Evolutionary conservation across 805 yeast genomes (phyloP).

Genomic region (Saccharomycopsis sp.): DNA sequence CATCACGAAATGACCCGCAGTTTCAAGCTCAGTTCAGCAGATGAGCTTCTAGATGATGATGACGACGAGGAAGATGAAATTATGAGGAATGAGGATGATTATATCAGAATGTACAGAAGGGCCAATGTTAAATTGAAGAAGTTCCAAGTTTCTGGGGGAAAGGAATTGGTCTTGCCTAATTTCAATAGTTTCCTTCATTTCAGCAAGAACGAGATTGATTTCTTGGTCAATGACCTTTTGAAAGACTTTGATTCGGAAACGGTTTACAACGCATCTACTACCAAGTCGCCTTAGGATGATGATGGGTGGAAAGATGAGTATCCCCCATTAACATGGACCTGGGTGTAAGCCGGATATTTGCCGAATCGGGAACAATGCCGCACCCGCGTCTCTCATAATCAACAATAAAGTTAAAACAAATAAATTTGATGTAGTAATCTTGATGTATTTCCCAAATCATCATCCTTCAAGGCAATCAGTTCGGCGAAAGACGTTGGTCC

Average conservation of each 20-base stretch:
- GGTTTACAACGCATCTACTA: not conserved
- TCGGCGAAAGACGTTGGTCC: too few relatives aligned
- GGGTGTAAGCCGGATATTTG: too few relatives aligned
- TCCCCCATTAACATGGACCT: too few relatives aligned
- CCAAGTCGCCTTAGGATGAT: too few relatives aligned
- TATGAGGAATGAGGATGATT: slow-evolving; percentile 7
- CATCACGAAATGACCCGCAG: not conserved
- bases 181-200: slow-evolving; percentile 19
- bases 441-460: too few relatives aligned
- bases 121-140: slow-evolving; percentile 13
- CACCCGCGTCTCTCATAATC: too few relatives aligned
- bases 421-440: too few relatives aligned
- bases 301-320: too few relatives aligned
- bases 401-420: too few relatives aligned
- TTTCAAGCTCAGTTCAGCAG: slow-evolving; percentile 8
- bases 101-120: slow-evolving; percentile 11
- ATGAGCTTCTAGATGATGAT: slow-evolving; percentile 13
- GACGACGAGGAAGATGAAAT: not conserved
- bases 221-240: slow-evolving; percentile 13
- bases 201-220: slow-evolving; percentile 10
- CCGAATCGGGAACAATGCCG: too few relatives aligned
- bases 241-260: slow-evolving; percentile 9
- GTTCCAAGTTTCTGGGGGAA: slow-evolving; percentile 13
- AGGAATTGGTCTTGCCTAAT: slow-evolving; percentile 14
- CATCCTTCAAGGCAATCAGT: too few relatives aligned